A percentile compares a stretch with the other conserved stretches of the same genome.
phyloP scores from a whole-genome alignment of 805 yeast species.

The Candida broadrunensis region DNA sequence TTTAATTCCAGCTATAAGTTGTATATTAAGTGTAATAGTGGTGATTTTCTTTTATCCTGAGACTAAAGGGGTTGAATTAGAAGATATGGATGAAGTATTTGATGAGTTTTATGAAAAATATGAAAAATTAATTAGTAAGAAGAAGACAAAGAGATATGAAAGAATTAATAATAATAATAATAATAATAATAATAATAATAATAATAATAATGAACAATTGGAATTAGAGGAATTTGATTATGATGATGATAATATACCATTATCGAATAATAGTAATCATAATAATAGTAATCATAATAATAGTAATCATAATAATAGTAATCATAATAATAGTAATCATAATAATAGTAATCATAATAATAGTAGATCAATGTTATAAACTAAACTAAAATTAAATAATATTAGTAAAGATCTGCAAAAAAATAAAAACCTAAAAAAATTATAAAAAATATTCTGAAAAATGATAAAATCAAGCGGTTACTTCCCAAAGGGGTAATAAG shows the following conservation, averaged over 20 bases:
- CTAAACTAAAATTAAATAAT: too few species aligned
- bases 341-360: too few species aligned
- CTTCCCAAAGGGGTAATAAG: too few species aligned
- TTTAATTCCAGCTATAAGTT: slow-evolving; percentile 37
- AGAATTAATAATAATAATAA: slow-evolving; percentile 1
- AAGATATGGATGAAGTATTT: slow-evolving; percentile 38
- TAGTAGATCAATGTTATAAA: too few species aligned
- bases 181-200: neutral
- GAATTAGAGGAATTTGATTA: slow-evolving; percentile 6
- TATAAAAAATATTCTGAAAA: too few species aligned
- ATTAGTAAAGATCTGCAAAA: too few species aligned
- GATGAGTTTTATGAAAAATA: slow-evolving; percentile 26
- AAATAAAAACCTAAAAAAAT: too few species aligned
- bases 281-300: too few species aligned
- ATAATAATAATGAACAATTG: neutral
- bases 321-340: too few species aligned
- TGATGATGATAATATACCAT: slow-evolving; percentile 1
- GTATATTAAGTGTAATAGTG: slow-evolving; percentile 31
- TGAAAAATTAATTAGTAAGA: slow-evolving; percentile 14
- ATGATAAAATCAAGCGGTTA: too few species aligned
- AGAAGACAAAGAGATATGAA: slow-evolving; percentile 9
- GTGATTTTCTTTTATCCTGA: slow-evolving; percentile 40
- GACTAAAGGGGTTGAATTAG: slow-evolving; percentile 43
- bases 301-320: too few species aligned
- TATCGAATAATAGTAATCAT: neutral